Evolutionary conservation across 768 basidiomycete species (phyloP).

Genomic region (Trametes villosa): DNA sequence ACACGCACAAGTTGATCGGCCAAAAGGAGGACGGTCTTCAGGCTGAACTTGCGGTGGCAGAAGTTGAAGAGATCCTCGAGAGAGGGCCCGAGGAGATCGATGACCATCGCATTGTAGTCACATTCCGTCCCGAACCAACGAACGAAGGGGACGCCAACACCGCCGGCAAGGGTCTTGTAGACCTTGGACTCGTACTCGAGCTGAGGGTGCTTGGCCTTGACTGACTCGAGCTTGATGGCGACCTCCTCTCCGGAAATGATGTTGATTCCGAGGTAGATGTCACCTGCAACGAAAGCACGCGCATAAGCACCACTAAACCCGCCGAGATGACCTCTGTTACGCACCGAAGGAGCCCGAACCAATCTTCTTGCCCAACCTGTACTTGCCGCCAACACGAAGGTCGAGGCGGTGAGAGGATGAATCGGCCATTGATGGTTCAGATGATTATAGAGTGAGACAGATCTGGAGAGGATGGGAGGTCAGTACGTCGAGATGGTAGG

Average conservation of each 20-base stretch:
- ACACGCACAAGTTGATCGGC: constrained; percentile 90
- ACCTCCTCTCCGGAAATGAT: constrained; percentile 99
- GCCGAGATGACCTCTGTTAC: constrained; percentile 34
- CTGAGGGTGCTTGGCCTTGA: constrained; percentile 99
- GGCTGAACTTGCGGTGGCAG: constrained; percentile 95
- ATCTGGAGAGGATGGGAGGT: neutral
- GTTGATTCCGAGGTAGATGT: constrained; percentile 99
- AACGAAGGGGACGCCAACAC: constrained; percentile 98
- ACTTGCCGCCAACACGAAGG: constrained; percentile 91
- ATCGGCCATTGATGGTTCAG: constrained; percentile 65
- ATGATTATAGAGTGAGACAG: neutral
- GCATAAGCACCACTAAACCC: neutral
- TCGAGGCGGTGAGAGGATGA: constrained; percentile 73
- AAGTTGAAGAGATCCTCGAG: constrained; percentile 94
- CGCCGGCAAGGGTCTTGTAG: constrained; percentile 97
- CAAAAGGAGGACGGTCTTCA: constrained; percentile 95
- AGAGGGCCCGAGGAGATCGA: constrained; percentile 93
- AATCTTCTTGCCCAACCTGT: constrained; percentile 99
- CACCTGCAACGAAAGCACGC: constrained; percentile 56
- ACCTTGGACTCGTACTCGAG: constrained; percentile 97
- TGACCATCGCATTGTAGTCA: constrained; percentile 99
- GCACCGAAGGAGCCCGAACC: constrained; percentile 97
- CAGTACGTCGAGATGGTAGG: neutral
- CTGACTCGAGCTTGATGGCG: constrained; percentile 99
- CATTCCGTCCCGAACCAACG: constrained; percentile 95